Evolutionary conservation across 768 basidiomycete species (phyloP), one percentile per base, ranked within the genome.

Genomic region (Russula sp.): DNA sequence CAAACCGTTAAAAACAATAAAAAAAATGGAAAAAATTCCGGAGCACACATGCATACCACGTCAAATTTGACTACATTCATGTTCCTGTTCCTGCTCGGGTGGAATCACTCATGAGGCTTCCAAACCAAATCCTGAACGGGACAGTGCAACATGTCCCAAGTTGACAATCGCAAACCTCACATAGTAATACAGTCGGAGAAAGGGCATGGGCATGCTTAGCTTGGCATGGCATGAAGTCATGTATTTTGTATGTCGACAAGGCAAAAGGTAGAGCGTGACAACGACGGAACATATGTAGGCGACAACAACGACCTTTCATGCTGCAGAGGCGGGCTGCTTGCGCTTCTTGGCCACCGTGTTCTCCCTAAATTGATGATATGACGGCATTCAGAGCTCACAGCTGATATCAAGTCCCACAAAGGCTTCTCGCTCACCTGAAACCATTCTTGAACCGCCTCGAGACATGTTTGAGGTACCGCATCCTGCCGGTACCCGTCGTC

Each of bases 401-500:
- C 14, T 27, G 27, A 59, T n/a, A 45, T 39, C 55, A 34, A 48
- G 4, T 14, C 22, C 59, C 48, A 27, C 55, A 59, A 32, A 55
- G 37, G 45, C 31, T 20, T 20, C 32, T 48, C 32, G 59, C 82
- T 56, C 64, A 91, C 92, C 89, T 85, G 86, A 96, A 98, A 60
- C 96, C 94, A 74, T 97, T 98, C 88, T 98, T 98, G 89, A 98
- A 98, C 70, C 93, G 84, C 75, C 95, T 85, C 71, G 89, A 87
- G 48, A 98, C 96, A 57, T 82, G 76, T 83, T 94, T 97, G 77
- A 98, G 83, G 84, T 94, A 86, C 64, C 81, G 79, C 94, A 97
- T 97, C 73, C 95, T 84, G 68, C 96, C 96, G 68, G 96, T 95
- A 64, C 97, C 97, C 63, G 97, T 98, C 53, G 96, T 98, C 88